phyloP scores from a whole-genome alignment of 306 rosid genomes.

The Canavalia ensiformis region DNA sequence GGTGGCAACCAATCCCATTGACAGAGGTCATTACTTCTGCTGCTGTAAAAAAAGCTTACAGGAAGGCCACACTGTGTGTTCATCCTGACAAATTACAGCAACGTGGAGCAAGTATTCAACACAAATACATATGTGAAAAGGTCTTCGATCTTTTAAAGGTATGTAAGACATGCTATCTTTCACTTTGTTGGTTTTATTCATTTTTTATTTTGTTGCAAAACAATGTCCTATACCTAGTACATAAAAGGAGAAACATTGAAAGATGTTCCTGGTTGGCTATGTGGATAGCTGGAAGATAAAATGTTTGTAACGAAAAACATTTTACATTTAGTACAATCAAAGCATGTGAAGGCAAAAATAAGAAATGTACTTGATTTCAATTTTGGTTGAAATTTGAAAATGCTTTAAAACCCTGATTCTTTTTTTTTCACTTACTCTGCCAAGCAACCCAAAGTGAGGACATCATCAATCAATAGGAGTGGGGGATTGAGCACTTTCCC shows the following conservation, averaged over 20 bases:
- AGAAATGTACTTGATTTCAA: background rate
- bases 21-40: conserved; percentile 93
- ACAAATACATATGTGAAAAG: conserved; percentile 91
- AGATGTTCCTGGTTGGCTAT: conserved; percentile 6
- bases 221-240: background rate
- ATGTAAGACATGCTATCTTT: conserved; percentile 42
- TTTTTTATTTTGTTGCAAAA: background rate
- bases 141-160: conserved; percentile 98
- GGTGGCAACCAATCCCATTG: conserved; percentile 93
- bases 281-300: background rate
- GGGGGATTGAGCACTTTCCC: conserved; percentile 14
- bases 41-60: conserved; percentile 93
- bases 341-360: background rate
- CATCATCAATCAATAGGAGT: conserved; percentile 4
- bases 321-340: background rate
- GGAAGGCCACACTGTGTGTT: conserved; percentile 95
- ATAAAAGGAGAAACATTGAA: background rate
- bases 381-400: background rate
- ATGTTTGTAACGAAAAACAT: background rate
- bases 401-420: conserved; percentile 1
- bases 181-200: conserved; percentile 6
- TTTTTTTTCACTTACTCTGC: conserved; percentile 18
- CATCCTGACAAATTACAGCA: conserved; percentile 98
- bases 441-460: conserved; percentile 1
- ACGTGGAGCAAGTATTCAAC: conserved; percentile 89